Base-by-base conservation (phyloP, 1,139 yeast species). In the Lipomyces yarrowii region DNA sequence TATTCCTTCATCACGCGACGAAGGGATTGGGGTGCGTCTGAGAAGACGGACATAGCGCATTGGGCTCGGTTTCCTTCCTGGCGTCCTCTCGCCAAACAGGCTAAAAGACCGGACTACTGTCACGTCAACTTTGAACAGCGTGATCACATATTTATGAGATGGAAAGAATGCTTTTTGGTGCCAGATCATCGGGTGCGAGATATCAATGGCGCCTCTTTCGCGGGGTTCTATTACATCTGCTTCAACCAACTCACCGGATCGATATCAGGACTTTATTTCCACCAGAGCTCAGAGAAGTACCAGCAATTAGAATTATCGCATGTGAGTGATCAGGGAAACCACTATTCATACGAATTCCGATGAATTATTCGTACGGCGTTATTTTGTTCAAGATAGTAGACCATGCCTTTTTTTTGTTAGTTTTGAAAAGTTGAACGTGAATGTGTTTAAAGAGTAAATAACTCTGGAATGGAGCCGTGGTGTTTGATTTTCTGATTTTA, bases 191-290 rank as follows among this genome's bases (percentile, higher is more conserved):
- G 86, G 62, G 80, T 88, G n/a, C 86, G 84, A 21, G 75, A 75
- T 56, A 71, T 78, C 15, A 74, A 84, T 56, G 96, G 96, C 23
- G 98, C 97, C 0, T 89, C 96, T 6, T 93, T 89, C 76, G 97
- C 92, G 60, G 98, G 98, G 0, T 92, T 91, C 75, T 93, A 93
- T 77, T 93, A 92, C 76, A 86, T 91, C 54, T 91, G 91, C 56
- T 86, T 91, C 73, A 90, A 90, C 76, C 92, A 91, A 72, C 81
- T 86, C 6, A 86, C 86, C 10, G 97, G 97, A 5, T 80, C 86
- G 18, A 86, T 92, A 46, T 83, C 85, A 64, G 98, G 98, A 6
- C 82, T 89, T 64, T 93, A 93, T 76, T 92, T 87, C 78, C 96
- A 91, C 75, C 84, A 85, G 73, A 82, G 84, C 39, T 88, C 94